These are phyloP conservation scores for Beauveria scarabaeidicola DNA, from an alignment of 2,329 filamentous ascomycete genomes.

Conservation along the genomic window DNA sequence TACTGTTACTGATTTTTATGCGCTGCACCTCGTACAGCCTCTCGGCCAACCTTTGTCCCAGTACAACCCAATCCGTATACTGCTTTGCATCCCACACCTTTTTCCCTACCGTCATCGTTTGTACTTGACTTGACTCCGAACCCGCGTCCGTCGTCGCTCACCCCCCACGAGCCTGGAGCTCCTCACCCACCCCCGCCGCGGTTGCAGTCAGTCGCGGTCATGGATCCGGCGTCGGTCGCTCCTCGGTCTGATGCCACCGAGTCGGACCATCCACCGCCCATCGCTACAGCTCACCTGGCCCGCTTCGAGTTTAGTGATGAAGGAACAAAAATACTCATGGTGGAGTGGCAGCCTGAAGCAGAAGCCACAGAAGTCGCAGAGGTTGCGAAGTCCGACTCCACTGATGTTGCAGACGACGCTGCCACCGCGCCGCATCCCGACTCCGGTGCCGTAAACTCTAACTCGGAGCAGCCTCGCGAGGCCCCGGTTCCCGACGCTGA, in stretches of 20 bases:
- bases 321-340: slow-evolving; percentile 86
- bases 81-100: too few species aligned
- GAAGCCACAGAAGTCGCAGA: neutral
- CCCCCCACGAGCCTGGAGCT: slow-evolving; percentile 1
- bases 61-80: slow-evolving; percentile 6
- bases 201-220: slow-evolving; percentile 14
- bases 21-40: neutral
- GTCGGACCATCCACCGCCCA: slow-evolving; percentile 6
- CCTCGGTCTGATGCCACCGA: slow-evolving; percentile 20
- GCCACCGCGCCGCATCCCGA: neutral
- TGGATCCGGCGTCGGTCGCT: slow-evolving; percentile 25
- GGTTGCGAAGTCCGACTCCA: neutral
- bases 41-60: neutral
- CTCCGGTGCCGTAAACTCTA: neutral
- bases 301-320: slow-evolving; percentile 85
- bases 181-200: slow-evolving; percentile 1
- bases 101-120: neutral
- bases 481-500: slow-evolving; percentile 14
- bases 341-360: slow-evolving; percentile 63
- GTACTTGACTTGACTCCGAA: neutral
- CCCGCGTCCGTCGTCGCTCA: neutral
- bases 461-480: slow-evolving; percentile 5
- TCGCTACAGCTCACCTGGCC: slow-evolving; percentile 36
- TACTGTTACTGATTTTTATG: neutral
- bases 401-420: neutral